phyloP scores from a whole-genome alignment of 768 basidiomycete genomes.

The Trichaptum fuscoviolaceum region DNA sequence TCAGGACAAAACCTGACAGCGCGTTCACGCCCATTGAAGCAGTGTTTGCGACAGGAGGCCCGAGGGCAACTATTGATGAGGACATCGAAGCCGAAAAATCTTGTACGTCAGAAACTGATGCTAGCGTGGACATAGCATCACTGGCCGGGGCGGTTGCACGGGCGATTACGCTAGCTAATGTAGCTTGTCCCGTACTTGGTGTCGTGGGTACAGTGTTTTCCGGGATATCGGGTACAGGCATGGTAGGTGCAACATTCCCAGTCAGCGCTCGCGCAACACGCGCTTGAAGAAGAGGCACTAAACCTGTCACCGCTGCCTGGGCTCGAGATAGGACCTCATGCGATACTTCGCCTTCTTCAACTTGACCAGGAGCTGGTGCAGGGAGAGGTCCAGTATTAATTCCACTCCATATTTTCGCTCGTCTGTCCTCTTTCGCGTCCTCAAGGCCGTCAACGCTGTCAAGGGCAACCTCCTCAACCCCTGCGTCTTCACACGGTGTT shows the following conservation, averaged over 20 bases:
- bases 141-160: conserved; percentile 51
- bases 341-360: conserved; percentile 63
- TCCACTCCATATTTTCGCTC: conserved; percentile 60
- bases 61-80: not conserved
- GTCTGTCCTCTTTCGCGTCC: conserved; percentile 50
- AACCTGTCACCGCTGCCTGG: conserved; percentile 43
- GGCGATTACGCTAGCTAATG: conserved; percentile 66
- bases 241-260: conserved; percentile 24
- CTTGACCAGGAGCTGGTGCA: conserved; percentile 19
- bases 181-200: conserved; percentile 55
- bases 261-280: conserved; percentile 54
- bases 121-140: not conserved
- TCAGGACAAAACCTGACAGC: conserved; percentile 64
- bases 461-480: conserved; percentile 52
- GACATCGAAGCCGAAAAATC: not conserved
- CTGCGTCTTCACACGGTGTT: conserved; percentile 45
- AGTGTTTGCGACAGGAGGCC: conserved; percentile 5
- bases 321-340: conserved; percentile 40
- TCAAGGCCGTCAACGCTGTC: conserved; percentile 39
- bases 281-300: conserved; percentile 52
- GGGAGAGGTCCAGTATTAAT: conserved; percentile 25
- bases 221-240: conserved; percentile 16
- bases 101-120: not conserved
- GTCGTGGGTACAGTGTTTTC: not conserved
- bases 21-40: conserved; percentile 27